Base-by-base conservation (phyloP, 1,284 basidiomycete species). In the Irpex lacteus region DNA sequence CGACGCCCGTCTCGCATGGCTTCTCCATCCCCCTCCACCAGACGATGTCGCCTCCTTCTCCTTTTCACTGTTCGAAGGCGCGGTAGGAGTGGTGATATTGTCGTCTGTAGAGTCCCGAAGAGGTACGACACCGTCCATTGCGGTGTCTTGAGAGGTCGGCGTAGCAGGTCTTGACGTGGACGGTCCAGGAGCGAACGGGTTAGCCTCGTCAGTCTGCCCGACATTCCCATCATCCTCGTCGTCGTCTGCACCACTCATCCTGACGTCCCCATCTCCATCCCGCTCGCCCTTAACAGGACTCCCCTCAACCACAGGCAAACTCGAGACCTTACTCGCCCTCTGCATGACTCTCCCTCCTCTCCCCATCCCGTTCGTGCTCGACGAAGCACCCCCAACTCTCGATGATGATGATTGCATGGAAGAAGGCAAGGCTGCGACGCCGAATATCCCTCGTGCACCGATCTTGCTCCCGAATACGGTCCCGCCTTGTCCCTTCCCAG, bases 241-340 rank as follows among this genome's bases (percentile, higher is more conserved):
- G n/a, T 53, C 50, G 8, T 34, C 26, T 26, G 58, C 54, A 1
- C 62, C 62, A 1, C 54, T 52, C 26, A 50, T 50, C 4, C 57
- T 61, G 21, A 59, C 59, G 7, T 63, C 60, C 38, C 32, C 54
- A 2, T 56, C 54, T 3, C 0, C 54, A 18, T 56, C 54, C 21
- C 3, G 8, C 7, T 53, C 40, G 2, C 70, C 73, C 63, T 78
- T 78, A 49, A 77, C 75, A 4, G 77, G 77, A 60, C 76, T 78
- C 9, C 72, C 77, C 58, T 72, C 68, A 7, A 77, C 76, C 4
- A 69, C 65, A 0, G 89, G 86, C 61, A 91, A 74, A 55, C 75
- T 83, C n/a, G 87, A 81, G 71, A 85, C 85, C 75, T 84, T 84
- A 72, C 90, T 92, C 13, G 80, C 88, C 67, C 82, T 83, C 40